A percentile compares a stretch with the other conserved stretches of the same genome.
Conservation (phyloP, 2,329 filamentous ascomycete species). For the Tothia fuscella region DNA sequence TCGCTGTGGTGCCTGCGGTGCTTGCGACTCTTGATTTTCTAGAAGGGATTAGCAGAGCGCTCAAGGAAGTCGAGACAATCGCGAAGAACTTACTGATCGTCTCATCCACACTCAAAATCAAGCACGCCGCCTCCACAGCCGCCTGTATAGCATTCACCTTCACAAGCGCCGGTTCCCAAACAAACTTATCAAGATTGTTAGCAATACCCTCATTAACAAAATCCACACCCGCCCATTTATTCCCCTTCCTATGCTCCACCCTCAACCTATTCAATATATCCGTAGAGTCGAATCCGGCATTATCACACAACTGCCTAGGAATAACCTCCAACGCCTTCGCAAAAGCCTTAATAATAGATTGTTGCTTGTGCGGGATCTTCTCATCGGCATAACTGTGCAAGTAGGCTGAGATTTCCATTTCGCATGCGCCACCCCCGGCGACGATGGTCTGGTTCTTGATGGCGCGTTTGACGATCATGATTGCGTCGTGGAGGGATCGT, state of each 20-base stretch:
- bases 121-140: conserved; percentile 84
- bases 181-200: conserved; percentile 90
- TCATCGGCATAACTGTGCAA: conserved; percentile 86
- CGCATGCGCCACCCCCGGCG: conserved; percentile 82
- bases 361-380: conserved; percentile 89
- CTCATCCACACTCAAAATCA: conserved; percentile 95
- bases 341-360: conserved; percentile 94
- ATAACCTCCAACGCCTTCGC: conserved; percentile 96
- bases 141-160: conserved; percentile 97
- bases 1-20: conserved; percentile 68
- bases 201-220: conserved; percentile 84
- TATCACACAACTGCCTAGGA: conserved; percentile 93
- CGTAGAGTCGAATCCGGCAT: conserved; percentile 94
- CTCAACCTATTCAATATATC: conserved; percentile 94
- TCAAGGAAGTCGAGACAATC: conserved; percentile 4
- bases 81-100: conserved; percentile 65
- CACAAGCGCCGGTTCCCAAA: conserved; percentile 93
- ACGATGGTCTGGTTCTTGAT: conserved; percentile 93
- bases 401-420: conserved; percentile 95
- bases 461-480: conserved; percentile 99
- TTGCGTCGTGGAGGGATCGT: conserved; percentile 93
- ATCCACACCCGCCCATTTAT: conserved; percentile 91
- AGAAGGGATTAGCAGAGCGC: conserved; percentile 18
- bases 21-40: conserved; percentile 83
- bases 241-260: conserved; percentile 89